Evolutionary conservation across 805 yeast genomes (phyloP).

Genomic region (Teunomyces kruisii): DNA sequence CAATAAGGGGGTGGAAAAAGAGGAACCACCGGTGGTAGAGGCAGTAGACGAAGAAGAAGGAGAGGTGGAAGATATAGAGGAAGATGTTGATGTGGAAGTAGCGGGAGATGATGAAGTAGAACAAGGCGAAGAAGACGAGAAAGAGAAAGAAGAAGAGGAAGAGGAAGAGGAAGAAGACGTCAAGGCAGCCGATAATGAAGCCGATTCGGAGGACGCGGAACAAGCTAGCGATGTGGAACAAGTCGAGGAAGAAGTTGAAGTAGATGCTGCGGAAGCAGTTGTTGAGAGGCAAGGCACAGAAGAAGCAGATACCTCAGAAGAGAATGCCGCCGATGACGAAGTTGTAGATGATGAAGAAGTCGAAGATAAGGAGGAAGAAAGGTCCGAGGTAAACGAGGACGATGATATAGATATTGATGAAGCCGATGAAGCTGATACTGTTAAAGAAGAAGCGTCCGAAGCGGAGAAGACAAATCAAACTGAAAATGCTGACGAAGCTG

Average conservation of each 20-base stretch:
- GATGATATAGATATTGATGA: background rate
- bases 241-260: conserved; percentile 10
- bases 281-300: no score
- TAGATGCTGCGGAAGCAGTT: background rate
- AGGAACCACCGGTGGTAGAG: no score
- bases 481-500: conserved; percentile 7
- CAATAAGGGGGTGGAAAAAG: background rate
- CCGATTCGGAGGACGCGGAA: conserved; percentile 10
- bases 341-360: no score
- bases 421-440: conserved; percentile 2
- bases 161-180: conserved; percentile 2
- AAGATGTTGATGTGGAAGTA: conserved; percentile 6
- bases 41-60: conserved; percentile 7
- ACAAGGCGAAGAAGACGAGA: conserved; percentile 4
- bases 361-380: background rate
- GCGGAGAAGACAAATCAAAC: background rate
- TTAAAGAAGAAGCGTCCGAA: background rate
- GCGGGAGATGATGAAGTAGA: conserved; percentile 9
- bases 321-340: no score
- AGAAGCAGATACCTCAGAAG: no score
- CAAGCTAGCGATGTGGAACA: conserved; percentile 8
- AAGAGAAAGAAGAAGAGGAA: background rate
- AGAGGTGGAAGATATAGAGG: conserved; percentile 3
- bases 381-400: conserved; percentile 1
- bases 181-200: conserved; percentile 6